Base-by-base conservation (phyloP, 768 basidiomycete species). In the Butyriboletus loyo region DNA sequence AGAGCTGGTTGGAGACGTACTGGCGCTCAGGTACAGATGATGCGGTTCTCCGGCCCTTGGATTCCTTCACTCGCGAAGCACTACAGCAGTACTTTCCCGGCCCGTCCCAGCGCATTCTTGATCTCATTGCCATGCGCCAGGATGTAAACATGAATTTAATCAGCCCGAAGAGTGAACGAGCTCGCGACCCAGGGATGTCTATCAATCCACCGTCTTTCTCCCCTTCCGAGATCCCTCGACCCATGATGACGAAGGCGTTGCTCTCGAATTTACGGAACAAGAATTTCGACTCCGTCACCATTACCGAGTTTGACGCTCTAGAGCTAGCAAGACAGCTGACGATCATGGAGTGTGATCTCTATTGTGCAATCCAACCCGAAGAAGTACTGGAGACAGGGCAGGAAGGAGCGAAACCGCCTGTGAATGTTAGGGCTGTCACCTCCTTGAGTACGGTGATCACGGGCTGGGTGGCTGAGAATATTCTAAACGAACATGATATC, bases 241-340 rank as follows among this genome's bases (percentile, higher is more conserved):
- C 95, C 4, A 77, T 85, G 58, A 89, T 98, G 77, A 89, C 84
- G 50, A 93, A 91, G 72, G 75, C 81, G 0, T 74, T 96, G 19
- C 76, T 93, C 31, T 73, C 81, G 6, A 71, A 82, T 14, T 73
- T 97, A 39, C 79, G 89, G 50, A 81, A 78, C 65, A 85, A 77
- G 66, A 81, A 83, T 57, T 89, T 84, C 52, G 63, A 72, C 9
- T 69, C 76, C 2, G 83, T 94, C 45, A 70, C 76, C 19, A 76
- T 96, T 7, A 89, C 86, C n/a, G 97, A 99, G 62, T 94, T 99
- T 62, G 94, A 98, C 64, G 75, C 89, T 30, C 72, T 95, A 58
- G 97, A 99, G 69, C 77, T 98, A 39, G 93, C 93, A 8, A 80
- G 97, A 44, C 97, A 99, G 71, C 67, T 98, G 60, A 97, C 96